phyloP scores from a whole-genome alignment of 1,284 basidiomycete species.

The Stygiomarasmius scandens region DNA sequence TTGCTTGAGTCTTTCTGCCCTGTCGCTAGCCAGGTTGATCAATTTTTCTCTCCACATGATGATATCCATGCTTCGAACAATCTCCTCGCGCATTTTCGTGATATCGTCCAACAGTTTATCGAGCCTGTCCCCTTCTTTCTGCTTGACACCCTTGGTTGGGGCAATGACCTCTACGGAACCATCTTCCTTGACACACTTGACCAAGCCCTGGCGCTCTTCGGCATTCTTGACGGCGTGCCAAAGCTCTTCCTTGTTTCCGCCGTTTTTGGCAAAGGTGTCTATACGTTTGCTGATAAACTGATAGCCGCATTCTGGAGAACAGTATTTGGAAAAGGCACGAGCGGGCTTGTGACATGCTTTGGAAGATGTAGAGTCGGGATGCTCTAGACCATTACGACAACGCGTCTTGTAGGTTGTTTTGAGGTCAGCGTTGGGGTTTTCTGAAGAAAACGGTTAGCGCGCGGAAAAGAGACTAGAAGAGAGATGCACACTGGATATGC shows the following conservation, averaged over 20 bases:
- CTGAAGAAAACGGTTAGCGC: constrained; percentile 39
- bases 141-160: constrained; percentile 42
- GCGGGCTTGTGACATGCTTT: constrained; percentile 77
- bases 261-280: constrained; percentile 57
- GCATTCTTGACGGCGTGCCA: constrained; percentile 75
- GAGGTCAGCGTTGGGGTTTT: constrained; percentile 58
- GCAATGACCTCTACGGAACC: constrained; percentile 31
- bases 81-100: constrained; percentile 58
- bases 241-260: constrained; percentile 59
- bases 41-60: constrained; percentile 69
- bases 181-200: constrained; percentile 41
- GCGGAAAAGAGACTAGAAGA: constrained; percentile 5
- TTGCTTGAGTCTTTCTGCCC: constrained; percentile 58
- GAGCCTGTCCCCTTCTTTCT: constrained; percentile 57
- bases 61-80: constrained; percentile 68
- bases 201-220: constrained; percentile 68
- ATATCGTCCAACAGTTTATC: constrained; percentile 54
- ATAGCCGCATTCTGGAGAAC: constrained; percentile 80
- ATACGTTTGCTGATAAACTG: constrained; percentile 64
- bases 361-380: constrained; percentile 59
- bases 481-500: constrained; percentile 63
- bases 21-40: constrained; percentile 62
- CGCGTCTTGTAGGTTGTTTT: constrained; percentile 79
- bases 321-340: constrained; percentile 82
- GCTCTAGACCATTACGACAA: constrained; percentile 66